Conservation (phyloP, 305 asterid genomes). For the Solanum aculeatissimum region DNA sequence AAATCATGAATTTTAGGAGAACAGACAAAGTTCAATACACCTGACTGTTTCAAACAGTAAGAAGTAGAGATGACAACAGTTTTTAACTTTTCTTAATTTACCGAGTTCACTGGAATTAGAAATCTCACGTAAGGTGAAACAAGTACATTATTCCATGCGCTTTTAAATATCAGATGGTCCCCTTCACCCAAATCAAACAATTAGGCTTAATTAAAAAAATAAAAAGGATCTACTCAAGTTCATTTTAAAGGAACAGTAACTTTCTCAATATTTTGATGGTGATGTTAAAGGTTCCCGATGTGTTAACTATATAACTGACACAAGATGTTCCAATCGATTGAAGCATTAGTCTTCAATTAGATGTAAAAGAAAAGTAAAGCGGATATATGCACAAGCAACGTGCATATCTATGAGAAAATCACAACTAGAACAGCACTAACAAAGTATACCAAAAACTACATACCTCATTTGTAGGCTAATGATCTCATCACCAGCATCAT, state of each 20-base stretch:
- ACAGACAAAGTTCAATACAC: not conserved
- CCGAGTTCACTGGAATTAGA: not conserved
- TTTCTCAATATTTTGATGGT: not conserved
- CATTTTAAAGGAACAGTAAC: not conserved
- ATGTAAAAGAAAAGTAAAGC: not conserved
- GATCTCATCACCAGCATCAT: slow-evolving; percentile 56
- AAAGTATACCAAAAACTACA: not conserved
- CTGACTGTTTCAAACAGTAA: not conserved
- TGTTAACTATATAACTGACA: not conserved
- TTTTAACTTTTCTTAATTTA: not conserved
- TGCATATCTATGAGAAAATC: not conserved
- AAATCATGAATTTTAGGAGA: slow-evolving; percentile 5
- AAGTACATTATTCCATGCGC: not conserved
- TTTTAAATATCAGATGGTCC: not conserved
- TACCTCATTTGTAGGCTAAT: slow-evolving; percentile 80
- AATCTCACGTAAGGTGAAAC: not conserved
- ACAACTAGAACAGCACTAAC: not conserved
- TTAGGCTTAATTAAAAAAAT: not conserved
- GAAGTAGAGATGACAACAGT: not conserved
- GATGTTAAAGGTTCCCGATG: not conserved
- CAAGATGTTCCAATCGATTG: not conserved
- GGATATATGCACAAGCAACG: not conserved
- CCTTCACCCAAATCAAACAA: not conserved
- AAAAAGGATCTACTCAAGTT: not conserved
- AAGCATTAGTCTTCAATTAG: not conserved